Evolutionary conservation across 2,329 filamentous ascomycete species (phyloP).

Genomic region (Sordariomycetes sp.): DNA sequence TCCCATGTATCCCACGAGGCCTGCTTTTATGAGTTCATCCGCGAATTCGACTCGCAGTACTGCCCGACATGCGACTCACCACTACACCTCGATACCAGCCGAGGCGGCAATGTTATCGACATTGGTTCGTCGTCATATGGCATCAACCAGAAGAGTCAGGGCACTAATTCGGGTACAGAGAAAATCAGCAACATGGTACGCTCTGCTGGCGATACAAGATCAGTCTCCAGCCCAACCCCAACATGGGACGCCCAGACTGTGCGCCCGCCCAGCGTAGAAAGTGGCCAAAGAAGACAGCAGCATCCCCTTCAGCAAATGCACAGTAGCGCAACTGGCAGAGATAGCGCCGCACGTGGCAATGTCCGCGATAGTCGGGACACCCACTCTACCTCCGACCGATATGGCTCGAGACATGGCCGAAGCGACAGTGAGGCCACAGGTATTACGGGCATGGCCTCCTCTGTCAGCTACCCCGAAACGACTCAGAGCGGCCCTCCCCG

Average conservation of each 20-base stretch:
- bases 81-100: conserved; percentile 81
- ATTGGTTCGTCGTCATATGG: conserved; percentile 51
- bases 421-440: conserved; percentile 74
- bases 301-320: conserved; percentile 9
- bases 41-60: conserved; percentile 86
- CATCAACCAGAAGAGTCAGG: conserved; percentile 11
- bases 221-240: conserved; percentile 41
- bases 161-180: conserved; percentile 45
- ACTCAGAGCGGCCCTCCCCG: conserved; percentile 60
- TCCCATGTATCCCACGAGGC: conserved; percentile 96
- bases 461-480: conserved; percentile 70
- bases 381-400: conserved; percentile 30
- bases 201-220: conserved; percentile 59
- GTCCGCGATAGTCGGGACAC: conserved; percentile 41
- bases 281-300: conserved; percentile 25
- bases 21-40: conserved; percentile 98
- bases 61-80: conserved; percentile 92
- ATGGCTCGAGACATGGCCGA: conserved; percentile 50
- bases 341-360: conserved; percentile 28
- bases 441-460: conserved; percentile 61
- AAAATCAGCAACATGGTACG: conserved; percentile 92
- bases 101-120: conserved; percentile 86
- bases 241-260: conserved; percentile 60
- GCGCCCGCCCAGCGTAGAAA: conserved; percentile 43
- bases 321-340: conserved; percentile 15